These are phyloP conservation scores for Ascobolus immersus DNA, from an alignment of 495 filamentous ascomycete species.

Conservation along the genomic window DNA sequence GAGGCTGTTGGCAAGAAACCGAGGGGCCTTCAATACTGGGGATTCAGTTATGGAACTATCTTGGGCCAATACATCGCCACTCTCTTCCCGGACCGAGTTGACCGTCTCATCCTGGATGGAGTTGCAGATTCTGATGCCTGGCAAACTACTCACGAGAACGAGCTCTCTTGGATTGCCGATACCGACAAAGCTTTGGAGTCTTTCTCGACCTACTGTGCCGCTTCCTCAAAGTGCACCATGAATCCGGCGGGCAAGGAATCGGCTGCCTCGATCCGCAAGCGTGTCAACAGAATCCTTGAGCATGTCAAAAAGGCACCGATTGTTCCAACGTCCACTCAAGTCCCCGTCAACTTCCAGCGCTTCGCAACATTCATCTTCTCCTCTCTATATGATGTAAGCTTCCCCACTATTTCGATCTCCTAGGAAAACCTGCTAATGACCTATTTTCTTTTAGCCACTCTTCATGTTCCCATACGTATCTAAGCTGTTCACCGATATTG, in stretches of 20 bases:
- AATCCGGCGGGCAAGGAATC: constrained; percentile 14
- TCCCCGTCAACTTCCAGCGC: too few species aligned
- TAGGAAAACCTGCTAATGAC: too few species aligned
- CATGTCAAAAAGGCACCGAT: constrained; percentile 25
- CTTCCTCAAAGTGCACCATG: constrained; percentile 20
- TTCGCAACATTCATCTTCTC: too few species aligned
- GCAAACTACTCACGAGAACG: constrained; percentile 25
- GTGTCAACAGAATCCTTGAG: constrained; percentile 20
- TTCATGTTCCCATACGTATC: too few species aligned
- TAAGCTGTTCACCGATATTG: too few species aligned
- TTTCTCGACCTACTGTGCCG: constrained; percentile 31
- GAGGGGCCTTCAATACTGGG: constrained; percentile 27
- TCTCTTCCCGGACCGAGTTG: constrained; percentile 25
- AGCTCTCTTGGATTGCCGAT: too few species aligned
- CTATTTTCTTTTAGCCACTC: too few species aligned
- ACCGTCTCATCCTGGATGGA: constrained; percentile 26
- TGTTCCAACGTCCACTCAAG: constrained; percentile 17
- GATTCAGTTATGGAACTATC: constrained; percentile 28
- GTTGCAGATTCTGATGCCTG: constrained; percentile 21
- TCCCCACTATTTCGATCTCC: too few species aligned
- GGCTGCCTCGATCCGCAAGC: constrained; percentile 15
- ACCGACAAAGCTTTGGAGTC: constrained; percentile 26
- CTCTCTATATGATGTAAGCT: too few species aligned
- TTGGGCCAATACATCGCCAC: constrained; percentile 27
- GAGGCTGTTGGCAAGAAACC: constrained; percentile 19